Evolutionary conservation across 2,329 filamentous ascomycete genomes (phyloP).

Genomic region (Colletotrichum sp.): DNA sequence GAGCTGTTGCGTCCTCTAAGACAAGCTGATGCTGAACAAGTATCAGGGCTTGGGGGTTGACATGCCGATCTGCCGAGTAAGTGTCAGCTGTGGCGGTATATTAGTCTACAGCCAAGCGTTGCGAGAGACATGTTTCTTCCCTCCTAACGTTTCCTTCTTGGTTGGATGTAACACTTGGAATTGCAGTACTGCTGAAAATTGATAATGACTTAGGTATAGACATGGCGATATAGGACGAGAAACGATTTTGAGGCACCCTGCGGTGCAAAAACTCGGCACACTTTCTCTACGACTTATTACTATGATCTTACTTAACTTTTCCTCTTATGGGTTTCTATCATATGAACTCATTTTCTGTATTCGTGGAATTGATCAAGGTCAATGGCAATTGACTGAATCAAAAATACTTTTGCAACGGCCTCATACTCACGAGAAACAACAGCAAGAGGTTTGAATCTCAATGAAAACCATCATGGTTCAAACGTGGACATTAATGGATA

Average conservation of each 20-base stretch:
- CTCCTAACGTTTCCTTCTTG: too few relatives aligned
- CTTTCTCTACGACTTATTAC: background rate
- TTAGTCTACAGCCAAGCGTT: background rate
- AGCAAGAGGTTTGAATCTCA: background rate
- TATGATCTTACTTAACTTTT: too few relatives aligned
- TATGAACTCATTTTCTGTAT: too few relatives aligned
- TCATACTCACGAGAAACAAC: background rate
- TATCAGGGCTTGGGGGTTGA: background rate
- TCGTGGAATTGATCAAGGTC: too few relatives aligned
- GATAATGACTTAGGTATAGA: background rate
- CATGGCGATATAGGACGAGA: background rate
- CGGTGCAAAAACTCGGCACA: background rate
- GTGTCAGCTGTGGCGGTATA: background rate
- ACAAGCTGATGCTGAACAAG: background rate
- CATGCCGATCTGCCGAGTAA: background rate
- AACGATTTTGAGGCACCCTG: background rate
- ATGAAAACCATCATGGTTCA: background rate
- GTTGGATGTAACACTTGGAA: background rate
- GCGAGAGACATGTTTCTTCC: background rate
- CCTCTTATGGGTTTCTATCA: too few relatives aligned
- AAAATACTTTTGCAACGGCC: background rate
- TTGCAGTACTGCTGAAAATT: background rate
- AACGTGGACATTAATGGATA: fast-evolving
- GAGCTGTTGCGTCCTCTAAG: background rate
- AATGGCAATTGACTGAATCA: too few relatives aligned